Percentiles rank a stretch among this genome's conserved stretches.
Conservation (phyloP, 2,329 filamentous ascomycete species). For the Fusarium sp. region DNA sequence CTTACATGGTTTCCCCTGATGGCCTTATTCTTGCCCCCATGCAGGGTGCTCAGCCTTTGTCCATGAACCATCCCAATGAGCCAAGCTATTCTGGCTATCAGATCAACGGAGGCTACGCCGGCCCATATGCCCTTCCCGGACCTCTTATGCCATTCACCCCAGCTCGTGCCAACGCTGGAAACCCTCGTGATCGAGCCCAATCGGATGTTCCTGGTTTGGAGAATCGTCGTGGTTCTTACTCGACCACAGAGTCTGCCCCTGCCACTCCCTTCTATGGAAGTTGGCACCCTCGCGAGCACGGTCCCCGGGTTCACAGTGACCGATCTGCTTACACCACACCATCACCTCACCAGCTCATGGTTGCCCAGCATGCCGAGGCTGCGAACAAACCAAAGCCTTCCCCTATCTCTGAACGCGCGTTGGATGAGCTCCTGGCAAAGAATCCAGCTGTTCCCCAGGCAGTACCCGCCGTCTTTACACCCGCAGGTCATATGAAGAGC, state of each 20-base stretch:
- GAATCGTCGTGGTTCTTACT: constrained; percentile 75
- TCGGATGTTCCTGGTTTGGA: constrained; percentile 71
- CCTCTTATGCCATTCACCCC: constrained; percentile 65
- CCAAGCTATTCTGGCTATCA: constrained; percentile 51
- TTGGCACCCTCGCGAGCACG: constrained; percentile 68
- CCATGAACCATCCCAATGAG: constrained; percentile 52
- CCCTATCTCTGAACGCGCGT: constrained; percentile 59
- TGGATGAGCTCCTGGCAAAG: constrained; percentile 76
- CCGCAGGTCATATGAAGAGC: constrained; percentile 86
- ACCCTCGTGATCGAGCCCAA: constrained; percentile 61
- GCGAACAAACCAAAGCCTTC: constrained; percentile 57
- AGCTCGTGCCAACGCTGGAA: constrained; percentile 58
- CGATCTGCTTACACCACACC: constrained; percentile 75
- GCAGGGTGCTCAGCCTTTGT: constrained; percentile 51
- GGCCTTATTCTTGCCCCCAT: constrained; percentile 55
- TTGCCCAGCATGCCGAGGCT: constrained; percentile 55
- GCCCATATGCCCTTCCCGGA: constrained; percentile 53
- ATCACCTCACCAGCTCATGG: constrained; percentile 70
- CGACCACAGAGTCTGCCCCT: constrained; percentile 74
- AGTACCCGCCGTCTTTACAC: constrained; percentile 89
- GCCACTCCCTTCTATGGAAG: constrained; percentile 72
- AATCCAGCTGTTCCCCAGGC: constrained; percentile 88
- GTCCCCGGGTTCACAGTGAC: constrained; percentile 69
- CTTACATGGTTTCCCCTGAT: constrained; percentile 55
- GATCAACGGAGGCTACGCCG: constrained; percentile 51